A percentile compares a stretch with the other conserved stretches of the same genome.
phyloP scores from a whole-genome alignment of 2,329 filamentous ascomycete genomes.

The Tricladium varicosporioides region DNA sequence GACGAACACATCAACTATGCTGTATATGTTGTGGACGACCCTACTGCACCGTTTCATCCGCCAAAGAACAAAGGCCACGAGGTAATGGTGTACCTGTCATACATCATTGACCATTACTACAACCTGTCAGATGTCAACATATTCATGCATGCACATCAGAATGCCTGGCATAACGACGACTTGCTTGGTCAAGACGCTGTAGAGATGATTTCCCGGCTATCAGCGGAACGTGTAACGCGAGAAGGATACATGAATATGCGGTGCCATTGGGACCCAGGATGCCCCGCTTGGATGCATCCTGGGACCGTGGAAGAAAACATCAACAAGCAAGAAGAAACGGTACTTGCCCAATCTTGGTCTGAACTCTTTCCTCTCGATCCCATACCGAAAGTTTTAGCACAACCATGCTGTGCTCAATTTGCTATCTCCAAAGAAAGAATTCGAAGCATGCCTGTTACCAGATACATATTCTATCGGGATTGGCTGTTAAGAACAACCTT shows the following conservation, averaged over 20 bases:
- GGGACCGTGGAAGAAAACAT: conserved; percentile 36
- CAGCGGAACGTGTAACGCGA: conserved; percentile 40
- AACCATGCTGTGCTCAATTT: conserved; percentile 65
- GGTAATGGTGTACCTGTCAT: conserved; percentile 43
- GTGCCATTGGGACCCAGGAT: conserved; percentile 58
- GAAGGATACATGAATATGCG: conserved; percentile 60
- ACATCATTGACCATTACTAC: conserved; percentile 62
- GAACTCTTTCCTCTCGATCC: conserved; percentile 26
- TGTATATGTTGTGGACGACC: conserved; percentile 29
- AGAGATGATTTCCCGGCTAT: conserved; percentile 24
- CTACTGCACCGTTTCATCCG: conserved; percentile 41
- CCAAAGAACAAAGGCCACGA: conserved; percentile 45
- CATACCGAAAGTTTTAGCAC: conserved; percentile 48
- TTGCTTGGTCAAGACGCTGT: conserved; percentile 36
- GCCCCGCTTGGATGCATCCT: conserved; percentile 47
- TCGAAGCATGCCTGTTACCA: conserved; percentile 44
- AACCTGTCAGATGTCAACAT: conserved; percentile 39
- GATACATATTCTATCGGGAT: conserved; percentile 55
- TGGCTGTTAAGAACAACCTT: conserved; percentile 59
- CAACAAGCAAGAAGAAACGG: conserved; percentile 41
- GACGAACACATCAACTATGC: conserved; percentile 10
- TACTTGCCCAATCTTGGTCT: conserved; percentile 42
- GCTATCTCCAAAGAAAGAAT: conserved; percentile 56
- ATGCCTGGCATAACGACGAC: conserved; percentile 36
- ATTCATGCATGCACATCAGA: conserved; percentile 45